A percentile compares a stretch with the other conserved stretches of the same genome.
Evolutionary conservation across 345 rosid genomes (phyloP).

Genomic region (Carallia brachiata): DNA sequence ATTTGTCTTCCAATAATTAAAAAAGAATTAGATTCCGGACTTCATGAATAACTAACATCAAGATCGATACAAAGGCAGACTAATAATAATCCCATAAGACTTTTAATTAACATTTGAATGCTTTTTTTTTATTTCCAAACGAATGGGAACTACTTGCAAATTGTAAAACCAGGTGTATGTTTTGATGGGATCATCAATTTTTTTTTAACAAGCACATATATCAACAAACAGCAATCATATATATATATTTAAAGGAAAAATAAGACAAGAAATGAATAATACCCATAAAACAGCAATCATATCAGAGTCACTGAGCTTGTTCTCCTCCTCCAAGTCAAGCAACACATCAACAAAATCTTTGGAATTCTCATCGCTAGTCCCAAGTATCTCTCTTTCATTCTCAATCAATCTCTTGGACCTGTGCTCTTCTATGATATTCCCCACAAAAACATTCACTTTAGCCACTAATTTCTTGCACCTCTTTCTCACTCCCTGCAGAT

Average conservation of each 20-base stretch:
- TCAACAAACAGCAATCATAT: no score
- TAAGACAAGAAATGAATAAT: slow-evolving; percentile 5
- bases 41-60: no score
- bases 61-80: no score
- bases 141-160: no score
- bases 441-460: slow-evolving; percentile 58
- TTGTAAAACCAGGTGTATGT: no score
- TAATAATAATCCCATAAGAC: no score
- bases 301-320: slow-evolving; percentile 55
- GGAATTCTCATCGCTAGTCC: neutral
- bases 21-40: no score
- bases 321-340: slow-evolving; percentile 58
- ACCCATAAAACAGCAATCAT: slow-evolving; percentile 90
- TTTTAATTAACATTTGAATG: no score
- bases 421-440: slow-evolving; percentile 58
- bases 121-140: no score
- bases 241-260: slow-evolving; percentile 1
- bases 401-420: slow-evolving; percentile 29
- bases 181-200: no score
- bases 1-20: no score
- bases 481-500: slow-evolving; percentile 70
- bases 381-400: neutral
- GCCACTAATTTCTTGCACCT: slow-evolving; percentile 50
- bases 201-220: no score
- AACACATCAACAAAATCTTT: slow-evolving; percentile 71